Percentiles rank a stretch among this genome's conserved stretches.
Evolutionary conservation across 108 stramenopile genomes (phyloP).

Genomic region (Chaetoceros tenuissimus): DNA sequence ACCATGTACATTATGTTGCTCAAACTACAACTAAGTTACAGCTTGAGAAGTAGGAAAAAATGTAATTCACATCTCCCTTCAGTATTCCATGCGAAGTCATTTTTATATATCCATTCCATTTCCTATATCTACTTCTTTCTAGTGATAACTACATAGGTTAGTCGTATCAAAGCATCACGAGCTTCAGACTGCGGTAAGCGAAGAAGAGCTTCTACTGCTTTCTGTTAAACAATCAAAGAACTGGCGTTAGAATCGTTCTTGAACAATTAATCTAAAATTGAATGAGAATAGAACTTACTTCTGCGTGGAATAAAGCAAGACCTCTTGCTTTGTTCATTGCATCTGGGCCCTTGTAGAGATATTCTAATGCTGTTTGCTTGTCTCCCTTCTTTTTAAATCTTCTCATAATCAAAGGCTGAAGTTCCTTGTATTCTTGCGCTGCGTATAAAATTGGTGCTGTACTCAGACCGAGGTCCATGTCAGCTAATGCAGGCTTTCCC

Average conservation of each 20-base stretch:
- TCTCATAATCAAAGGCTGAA: slow-evolving; percentile 81
- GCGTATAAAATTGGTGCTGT: slow-evolving; percentile 96
- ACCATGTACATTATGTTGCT: too few species aligned
- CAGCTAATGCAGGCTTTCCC: slow-evolving; percentile 76
- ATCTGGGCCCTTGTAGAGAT: slow-evolving; percentile 64
- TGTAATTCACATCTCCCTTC: too few species aligned
- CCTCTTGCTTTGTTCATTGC: slow-evolving; percentile 85
- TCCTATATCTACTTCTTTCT: slow-evolving; percentile 94
- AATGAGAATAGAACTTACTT: slow-evolving; percentile 31
- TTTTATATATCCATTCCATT: too few species aligned
- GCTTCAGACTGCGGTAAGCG: slow-evolving; percentile 85
- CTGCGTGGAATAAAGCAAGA: slow-evolving; percentile 87
- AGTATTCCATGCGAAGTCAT: too few species aligned
- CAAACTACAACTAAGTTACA: too few species aligned
- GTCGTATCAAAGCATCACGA: slow-evolving; percentile 75
- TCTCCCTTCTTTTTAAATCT: slow-evolving; percentile 92
- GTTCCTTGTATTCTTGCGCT: slow-evolving; percentile 71
- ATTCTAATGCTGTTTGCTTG: slow-evolving; percentile 76
- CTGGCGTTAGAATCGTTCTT: too few species aligned
- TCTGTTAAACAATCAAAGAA: too few species aligned
- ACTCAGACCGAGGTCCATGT: slow-evolving; percentile 87
- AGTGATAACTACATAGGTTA: slow-evolving; percentile 86
- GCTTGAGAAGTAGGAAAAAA: too few species aligned
- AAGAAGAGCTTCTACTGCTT: slow-evolving; percentile 76
- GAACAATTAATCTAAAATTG: neutral